phyloP scores from a whole-genome alignment of 768 basidiomycete species.

The Harrya chromipes region DNA sequence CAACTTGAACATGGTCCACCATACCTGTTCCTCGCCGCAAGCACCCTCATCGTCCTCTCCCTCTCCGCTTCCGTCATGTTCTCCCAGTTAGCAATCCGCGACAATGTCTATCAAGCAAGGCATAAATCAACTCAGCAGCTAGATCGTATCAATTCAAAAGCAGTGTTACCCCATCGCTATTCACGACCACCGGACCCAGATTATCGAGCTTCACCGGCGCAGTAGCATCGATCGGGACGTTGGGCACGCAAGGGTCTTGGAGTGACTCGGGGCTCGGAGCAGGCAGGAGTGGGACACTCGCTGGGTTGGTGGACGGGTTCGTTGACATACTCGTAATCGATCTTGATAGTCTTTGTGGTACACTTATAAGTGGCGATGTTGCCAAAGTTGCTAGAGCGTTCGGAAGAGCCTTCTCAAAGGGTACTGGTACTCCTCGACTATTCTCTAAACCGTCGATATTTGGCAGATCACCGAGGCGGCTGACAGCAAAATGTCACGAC shows the following conservation, averaged over 20 bases:
- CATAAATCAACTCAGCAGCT: background rate
- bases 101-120: slow-evolving; percentile 46
- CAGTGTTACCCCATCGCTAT: slow-evolving; percentile 53
- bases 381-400: too few relatives aligned
- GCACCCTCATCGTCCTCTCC: slow-evolving; percentile 52
- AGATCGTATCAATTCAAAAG: slow-evolving; percentile 13
- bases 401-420: too few relatives aligned
- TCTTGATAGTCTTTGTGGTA: too few relatives aligned
- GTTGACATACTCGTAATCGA: slow-evolving; percentile 5
- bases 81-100: slow-evolving; percentile 64
- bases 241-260: slow-evolving; percentile 5
- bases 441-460: too few relatives aligned
- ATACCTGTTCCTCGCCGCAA: slow-evolving; percentile 51
- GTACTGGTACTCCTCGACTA: too few relatives aligned
- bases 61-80: slow-evolving; percentile 55
- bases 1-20: too few relatives aligned
- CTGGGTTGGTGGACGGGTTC: background rate
- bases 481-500: too few relatives aligned
- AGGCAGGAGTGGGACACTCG: slow-evolving; percentile 7
- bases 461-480: too few relatives aligned
- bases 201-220: slow-evolving; percentile 49
- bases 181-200: slow-evolving; percentile 67
- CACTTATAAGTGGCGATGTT: too few relatives aligned
- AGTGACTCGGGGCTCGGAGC: slow-evolving; percentile 5
- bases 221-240: slow-evolving; percentile 15